Conservation (phyloP, 495 filamentous ascomycete species). For the Lophiotrema nucula region DNA sequence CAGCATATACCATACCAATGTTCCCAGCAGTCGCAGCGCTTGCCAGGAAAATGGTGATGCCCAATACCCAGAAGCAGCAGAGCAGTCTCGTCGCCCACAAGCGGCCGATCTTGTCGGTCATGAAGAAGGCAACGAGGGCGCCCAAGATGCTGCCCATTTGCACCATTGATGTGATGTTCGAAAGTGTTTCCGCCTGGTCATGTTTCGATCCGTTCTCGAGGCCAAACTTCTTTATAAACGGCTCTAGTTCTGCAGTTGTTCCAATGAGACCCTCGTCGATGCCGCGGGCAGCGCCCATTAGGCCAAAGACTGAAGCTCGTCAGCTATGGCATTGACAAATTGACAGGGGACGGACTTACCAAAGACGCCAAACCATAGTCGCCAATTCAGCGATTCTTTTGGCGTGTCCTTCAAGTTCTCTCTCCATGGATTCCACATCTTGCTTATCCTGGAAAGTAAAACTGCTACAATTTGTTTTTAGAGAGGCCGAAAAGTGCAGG, state of each 20-base stretch:
- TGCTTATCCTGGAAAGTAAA: neutral
- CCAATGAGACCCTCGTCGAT: conserved; percentile 74
- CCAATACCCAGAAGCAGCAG: conserved; percentile 64
- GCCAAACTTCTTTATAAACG: conserved; percentile 61
- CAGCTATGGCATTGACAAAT: neutral
- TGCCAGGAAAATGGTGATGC: conserved; percentile 67
- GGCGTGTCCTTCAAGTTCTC: conserved; percentile 34
- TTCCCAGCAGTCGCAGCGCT: conserved; percentile 48
- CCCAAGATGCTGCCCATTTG: conserved; percentile 67
- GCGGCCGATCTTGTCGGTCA: conserved; percentile 67
- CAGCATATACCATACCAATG: conserved; percentile 64
- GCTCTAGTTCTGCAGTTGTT: conserved; percentile 61
- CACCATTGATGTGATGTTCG: conserved; percentile 70
- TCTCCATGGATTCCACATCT: conserved; percentile 28
- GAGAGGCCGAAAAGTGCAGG: no score
- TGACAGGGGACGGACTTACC: conserved; percentile 12
- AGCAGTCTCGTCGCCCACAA: conserved; percentile 68
- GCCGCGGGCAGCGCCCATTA: conserved; percentile 68
- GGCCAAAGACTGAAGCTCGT: conserved; percentile 43
- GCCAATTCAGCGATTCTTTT: conserved; percentile 38
- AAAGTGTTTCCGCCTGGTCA: conserved; percentile 61
- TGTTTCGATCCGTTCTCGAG: conserved; percentile 52
- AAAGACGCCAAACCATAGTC: conserved; percentile 40
- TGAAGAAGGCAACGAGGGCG: conserved; percentile 62
- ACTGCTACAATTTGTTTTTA: no score